Evolutionary conservation across 23 red algal species (phyloP).

Genomic region (Rhodosorus marinus): DNA sequence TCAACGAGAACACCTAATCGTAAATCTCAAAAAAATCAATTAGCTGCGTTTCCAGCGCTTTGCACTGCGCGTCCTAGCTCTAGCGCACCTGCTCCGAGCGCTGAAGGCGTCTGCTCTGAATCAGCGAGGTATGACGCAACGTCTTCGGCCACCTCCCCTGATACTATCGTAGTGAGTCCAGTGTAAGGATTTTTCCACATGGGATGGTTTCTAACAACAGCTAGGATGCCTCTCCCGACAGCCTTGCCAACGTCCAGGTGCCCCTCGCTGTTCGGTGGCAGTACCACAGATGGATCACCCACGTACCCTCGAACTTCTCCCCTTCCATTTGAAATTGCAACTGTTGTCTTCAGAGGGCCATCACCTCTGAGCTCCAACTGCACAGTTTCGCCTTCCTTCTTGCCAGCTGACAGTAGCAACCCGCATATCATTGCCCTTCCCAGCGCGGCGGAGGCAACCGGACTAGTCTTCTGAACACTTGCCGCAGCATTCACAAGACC

Average conservation of each 20-base stretch:
- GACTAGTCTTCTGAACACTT: constrained; percentile 31
- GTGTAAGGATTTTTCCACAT: constrained; percentile 59
- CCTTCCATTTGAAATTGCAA: constrained; percentile 47
- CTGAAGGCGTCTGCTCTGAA: constrained; percentile 76
- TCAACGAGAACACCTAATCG: constrained; percentile 58
- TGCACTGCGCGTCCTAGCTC: too few species aligned
- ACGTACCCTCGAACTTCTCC: constrained; percentile 79
- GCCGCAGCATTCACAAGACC: constrained; percentile 48
- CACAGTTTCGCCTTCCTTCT: constrained; percentile 63
- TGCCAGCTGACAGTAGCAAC: constrained; percentile 55
- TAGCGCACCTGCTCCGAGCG: constrained; percentile 59
- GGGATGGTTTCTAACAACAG: constrained; percentile 37
- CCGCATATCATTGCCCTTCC: constrained; percentile 55
- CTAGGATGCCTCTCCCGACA: constrained; percentile 63
- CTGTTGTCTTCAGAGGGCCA: constrained; percentile 46
- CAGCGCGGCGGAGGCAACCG: constrained; percentile 74
- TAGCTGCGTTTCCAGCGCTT: too few species aligned
- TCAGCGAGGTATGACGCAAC: constrained; percentile 51
- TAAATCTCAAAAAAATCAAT: too few species aligned
- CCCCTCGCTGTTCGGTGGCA: constrained; percentile 37
- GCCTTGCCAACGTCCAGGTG: constrained; percentile 58
- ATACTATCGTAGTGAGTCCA: constrained; percentile 42
- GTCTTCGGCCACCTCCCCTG: constrained; percentile 83
- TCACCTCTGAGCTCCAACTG: constrained; percentile 81
- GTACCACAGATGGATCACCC: constrained; percentile 44